These are phyloP conservation scores for Calonectria ilicicola DNA, from an alignment of 2,329 filamentous ascomycete species.

Conservation along the genomic window DNA sequence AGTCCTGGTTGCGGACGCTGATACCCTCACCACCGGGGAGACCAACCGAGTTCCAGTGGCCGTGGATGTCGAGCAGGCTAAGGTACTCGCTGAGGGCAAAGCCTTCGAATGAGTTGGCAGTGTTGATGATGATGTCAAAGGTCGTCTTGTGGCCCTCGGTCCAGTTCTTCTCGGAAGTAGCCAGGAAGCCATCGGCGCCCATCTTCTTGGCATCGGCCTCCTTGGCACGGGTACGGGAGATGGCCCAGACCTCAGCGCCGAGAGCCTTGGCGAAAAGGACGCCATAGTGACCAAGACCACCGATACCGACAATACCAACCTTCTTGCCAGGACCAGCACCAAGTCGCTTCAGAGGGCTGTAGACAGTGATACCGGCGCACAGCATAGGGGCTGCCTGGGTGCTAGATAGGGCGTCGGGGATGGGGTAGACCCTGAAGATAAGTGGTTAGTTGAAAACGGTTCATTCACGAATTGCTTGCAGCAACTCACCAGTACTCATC, in stretches of 20 bases:
- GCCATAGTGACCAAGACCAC: conserved; percentile 79
- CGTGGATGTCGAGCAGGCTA: conserved; percentile 83
- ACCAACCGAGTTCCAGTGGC: conserved; percentile 83
- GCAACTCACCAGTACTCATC: conserved; percentile 58
- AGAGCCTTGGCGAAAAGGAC: conserved; percentile 77
- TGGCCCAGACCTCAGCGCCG: conserved; percentile 72
- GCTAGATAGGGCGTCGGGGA: conserved; percentile 77
- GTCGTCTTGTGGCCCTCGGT: conserved; percentile 68
- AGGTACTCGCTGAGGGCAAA: conserved; percentile 81
- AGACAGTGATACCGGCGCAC: conserved; percentile 86
- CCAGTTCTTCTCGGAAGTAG: conserved; percentile 69
- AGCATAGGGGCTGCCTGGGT: conserved; percentile 81
- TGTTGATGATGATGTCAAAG: conserved; percentile 84
- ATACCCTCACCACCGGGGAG: conserved; percentile 83
- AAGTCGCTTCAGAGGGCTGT: conserved; percentile 81
- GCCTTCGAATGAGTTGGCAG: conserved; percentile 74
- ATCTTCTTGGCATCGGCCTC: conserved; percentile 69
- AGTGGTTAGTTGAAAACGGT: conserved; percentile 13
- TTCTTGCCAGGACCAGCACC: conserved; percentile 83
- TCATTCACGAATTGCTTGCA: background rate
- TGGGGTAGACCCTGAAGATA: conserved; percentile 70
- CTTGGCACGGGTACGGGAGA: conserved; percentile 70
- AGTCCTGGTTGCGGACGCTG: conserved; percentile 77
- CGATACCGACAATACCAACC: conserved; percentile 80
- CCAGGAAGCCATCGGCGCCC: conserved; percentile 72